These are phyloP conservation scores for Wickerhamomyces bovis DNA, from an alignment of 805 yeast species.

Conservation along the genomic window DNA sequence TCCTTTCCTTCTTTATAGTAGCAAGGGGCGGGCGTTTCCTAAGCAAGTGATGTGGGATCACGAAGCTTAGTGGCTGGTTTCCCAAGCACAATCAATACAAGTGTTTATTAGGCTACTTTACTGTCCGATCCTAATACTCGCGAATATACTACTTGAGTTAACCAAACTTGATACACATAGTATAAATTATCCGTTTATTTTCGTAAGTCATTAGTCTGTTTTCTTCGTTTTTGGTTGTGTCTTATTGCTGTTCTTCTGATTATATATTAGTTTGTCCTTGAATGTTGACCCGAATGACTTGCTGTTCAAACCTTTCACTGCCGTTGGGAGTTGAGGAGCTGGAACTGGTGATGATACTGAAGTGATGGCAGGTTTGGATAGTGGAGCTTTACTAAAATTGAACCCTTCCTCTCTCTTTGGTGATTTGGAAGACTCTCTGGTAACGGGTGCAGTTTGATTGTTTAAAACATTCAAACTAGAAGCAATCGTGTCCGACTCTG, in stretches of 20 bases:
- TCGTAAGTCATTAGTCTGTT: conserved; percentile 1
- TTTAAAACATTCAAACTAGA: conserved; percentile 11
- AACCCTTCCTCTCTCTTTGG: not conserved
- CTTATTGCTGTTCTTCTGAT: not conserved
- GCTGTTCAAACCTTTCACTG: not conserved
- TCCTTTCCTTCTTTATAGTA: too few species aligned
- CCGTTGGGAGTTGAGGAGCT: not conserved
- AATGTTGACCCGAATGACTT: not conserved
- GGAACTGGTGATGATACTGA: not conserved
- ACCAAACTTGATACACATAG: too few species aligned
- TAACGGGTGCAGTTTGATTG: conserved; percentile 1
- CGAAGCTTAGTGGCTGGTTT: too few species aligned
- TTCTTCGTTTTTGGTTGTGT: conserved; percentile 1
- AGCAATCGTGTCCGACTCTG: conserved; percentile 12
- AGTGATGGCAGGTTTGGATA: not conserved
- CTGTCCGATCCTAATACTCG: too few species aligned
- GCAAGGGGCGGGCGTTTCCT: too few species aligned
- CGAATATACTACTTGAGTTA: too few species aligned
- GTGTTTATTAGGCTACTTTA: too few species aligned
- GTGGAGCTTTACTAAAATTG: not conserved
- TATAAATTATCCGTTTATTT: not conserved
- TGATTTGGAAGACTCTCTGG: not conserved
- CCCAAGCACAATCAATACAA: too few species aligned
- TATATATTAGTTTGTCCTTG: not conserved
- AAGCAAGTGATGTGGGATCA: too few species aligned